Evolutionary conservation across 139 green algal genomes (phyloP).

Genomic region (Pseudopediastrum boryanum): DNA sequence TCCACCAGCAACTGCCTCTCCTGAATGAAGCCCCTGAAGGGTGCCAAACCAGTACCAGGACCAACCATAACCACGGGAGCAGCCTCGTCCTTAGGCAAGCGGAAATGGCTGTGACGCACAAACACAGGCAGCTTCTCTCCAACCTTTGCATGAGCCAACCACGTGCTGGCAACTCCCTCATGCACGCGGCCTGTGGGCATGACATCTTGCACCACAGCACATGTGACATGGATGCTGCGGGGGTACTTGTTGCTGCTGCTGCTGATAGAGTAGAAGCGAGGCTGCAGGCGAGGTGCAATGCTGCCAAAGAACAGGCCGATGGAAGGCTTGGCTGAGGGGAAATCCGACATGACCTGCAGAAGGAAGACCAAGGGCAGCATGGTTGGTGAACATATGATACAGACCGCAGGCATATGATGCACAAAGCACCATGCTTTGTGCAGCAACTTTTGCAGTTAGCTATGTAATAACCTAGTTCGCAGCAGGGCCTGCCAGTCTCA

Average conservation of each 20-base stretch:
- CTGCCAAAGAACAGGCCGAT: constrained; percentile 90
- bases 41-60: constrained; percentile 94
- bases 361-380: background rate
- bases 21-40: constrained; percentile 96
- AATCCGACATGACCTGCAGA: constrained; percentile 85
- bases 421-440: too few species aligned
- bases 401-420: too few species aligned
- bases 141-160: constrained; percentile 46
- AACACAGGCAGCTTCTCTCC: constrained; percentile 70
- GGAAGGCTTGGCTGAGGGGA: constrained; percentile 77
- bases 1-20: constrained; percentile 19
- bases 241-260: constrained; percentile 70
- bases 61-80: constrained; percentile 95
- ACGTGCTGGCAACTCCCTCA: constrained; percentile 75
- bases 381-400: background rate
- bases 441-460: too few species aligned
- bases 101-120: constrained; percentile 88
- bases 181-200: constrained; percentile 78
- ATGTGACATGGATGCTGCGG: constrained; percentile 80
- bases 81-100: constrained; percentile 71
- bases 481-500: too few species aligned
- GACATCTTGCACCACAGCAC: constrained; percentile 67
- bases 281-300: constrained; percentile 83
- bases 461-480: too few species aligned
- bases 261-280: constrained; percentile 91